Evolutionary conservation across 179 eudicot genomes (phyloP).

Genomic region (Beta macrorhiza): DNA sequence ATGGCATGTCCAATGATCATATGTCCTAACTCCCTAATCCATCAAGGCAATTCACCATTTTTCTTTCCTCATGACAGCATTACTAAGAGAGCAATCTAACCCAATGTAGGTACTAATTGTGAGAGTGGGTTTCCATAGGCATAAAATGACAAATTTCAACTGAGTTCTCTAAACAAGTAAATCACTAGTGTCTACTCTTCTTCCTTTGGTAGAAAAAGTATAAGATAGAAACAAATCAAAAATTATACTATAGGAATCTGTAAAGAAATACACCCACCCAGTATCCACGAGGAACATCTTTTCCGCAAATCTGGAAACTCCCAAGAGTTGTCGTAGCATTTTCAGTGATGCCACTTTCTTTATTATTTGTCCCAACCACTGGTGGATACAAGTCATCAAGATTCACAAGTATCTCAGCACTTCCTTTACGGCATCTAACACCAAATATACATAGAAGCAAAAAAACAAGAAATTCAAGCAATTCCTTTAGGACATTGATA

Average conservation of each 20-base stretch:
- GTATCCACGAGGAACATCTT: slow-evolving; percentile 93
- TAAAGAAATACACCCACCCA: slow-evolving; percentile 58
- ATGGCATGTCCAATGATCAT: too few relatives aligned
- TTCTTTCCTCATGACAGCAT: neutral
- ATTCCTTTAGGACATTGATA: neutral
- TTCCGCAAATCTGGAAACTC: slow-evolving; percentile 76
- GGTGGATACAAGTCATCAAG: slow-evolving; percentile 76
- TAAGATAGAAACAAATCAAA: neutral
- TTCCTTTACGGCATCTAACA: slow-evolving; percentile 89
- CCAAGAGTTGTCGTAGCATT: slow-evolving; percentile 40
- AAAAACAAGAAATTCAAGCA: neutral
- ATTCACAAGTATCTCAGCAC: slow-evolving; percentile 83
- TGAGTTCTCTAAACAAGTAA: neutral
- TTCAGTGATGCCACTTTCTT: slow-evolving; percentile 37
- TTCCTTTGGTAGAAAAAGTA: neutral
- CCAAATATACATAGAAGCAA: slow-evolving; percentile 13
- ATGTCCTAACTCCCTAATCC: neutral
- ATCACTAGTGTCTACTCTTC: neutral
- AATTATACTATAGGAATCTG: neutral
- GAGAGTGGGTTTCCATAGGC: neutral
- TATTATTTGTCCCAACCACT: slow-evolving; percentile 37
- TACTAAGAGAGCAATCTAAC: neutral
- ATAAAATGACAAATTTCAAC: neutral
- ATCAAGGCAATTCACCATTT: neutral
- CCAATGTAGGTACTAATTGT: neutral